Conservation (phyloP, 257 asterid genomes). For the Craterostigma plantagineum region DNA sequence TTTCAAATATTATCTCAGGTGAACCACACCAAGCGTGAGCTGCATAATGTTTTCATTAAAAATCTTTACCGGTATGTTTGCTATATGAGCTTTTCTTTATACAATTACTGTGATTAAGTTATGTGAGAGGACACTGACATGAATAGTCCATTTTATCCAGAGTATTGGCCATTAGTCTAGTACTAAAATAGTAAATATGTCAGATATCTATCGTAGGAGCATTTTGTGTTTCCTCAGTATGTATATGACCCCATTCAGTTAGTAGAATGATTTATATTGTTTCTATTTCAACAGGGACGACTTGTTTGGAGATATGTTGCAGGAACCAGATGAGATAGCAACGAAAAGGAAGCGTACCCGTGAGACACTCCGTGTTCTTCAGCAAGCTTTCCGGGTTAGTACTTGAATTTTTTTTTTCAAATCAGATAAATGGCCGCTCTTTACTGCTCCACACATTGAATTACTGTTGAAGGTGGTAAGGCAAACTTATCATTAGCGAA, state of each 20-base stretch:
- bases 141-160: too few relatives aligned
- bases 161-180: too few relatives aligned
- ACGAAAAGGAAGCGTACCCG: slow-evolving; percentile 80
- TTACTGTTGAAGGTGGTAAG: too few relatives aligned
- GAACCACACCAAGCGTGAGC: slow-evolving; percentile 84
- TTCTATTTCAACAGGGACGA: slow-evolving; percentile 41
- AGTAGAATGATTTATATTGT: too few relatives aligned
- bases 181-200: too few relatives aligned
- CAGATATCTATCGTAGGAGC: too few relatives aligned
- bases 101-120: neutral
- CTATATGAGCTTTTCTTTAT: slow-evolving; percentile 1
- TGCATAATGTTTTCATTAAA: slow-evolving; percentile 75
- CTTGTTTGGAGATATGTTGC: slow-evolving; percentile 82
- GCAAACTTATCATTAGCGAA: too few relatives aligned
- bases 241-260: too few relatives aligned
- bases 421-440: neutral
- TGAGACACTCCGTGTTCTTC: slow-evolving; percentile 77
- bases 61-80: slow-evolving; percentile 75
- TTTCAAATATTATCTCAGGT: slow-evolving; percentile 34
- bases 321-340: slow-evolving; percentile 91
- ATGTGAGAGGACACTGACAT: slow-evolving; percentile 27
- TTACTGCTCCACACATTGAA: neutral
- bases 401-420: too few relatives aligned
- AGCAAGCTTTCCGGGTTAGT: slow-evolving; percentile 87
- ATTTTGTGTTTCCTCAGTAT: too few relatives aligned